These are phyloP conservation scores for Fistulifera solaris DNA, from an alignment of 108 stramenopile genomes.

Conservation along the genomic window DNA sequence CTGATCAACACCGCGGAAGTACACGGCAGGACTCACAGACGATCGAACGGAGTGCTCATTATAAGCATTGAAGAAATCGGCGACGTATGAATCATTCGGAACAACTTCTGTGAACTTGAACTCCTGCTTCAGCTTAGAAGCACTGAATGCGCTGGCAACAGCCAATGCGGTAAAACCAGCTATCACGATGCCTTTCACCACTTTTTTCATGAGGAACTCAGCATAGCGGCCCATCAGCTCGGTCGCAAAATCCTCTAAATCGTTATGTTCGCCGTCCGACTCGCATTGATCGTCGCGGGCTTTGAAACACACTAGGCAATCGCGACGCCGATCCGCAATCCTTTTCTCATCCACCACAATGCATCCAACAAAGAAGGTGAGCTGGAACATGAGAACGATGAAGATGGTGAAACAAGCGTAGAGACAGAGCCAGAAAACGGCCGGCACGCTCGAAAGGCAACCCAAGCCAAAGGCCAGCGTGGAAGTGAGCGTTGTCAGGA, in stretches of 20 bases:
- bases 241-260: too few species aligned
- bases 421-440: constrained; percentile 15
- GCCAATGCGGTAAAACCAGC: constrained; percentile 4
- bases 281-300: neutral
- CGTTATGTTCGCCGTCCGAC: too few species aligned
- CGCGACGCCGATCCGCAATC: constrained; percentile 10
- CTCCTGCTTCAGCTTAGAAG: constrained; percentile 5
- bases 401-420: constrained; percentile 18
- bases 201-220: neutral
- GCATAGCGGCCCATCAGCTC: constrained; percentile 8
- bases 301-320: constrained; percentile 21
- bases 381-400: constrained; percentile 10
- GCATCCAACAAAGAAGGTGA: constrained; percentile 21
- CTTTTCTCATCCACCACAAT: constrained; percentile 19
- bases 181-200: constrained; percentile 2
- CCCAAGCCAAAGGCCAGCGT: constrained; percentile 19
- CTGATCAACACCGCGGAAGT: constrained; percentile 10
- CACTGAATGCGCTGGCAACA: neutral
- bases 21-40: neutral
- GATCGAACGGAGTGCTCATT: neutral
- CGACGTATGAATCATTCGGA: constrained; percentile 12
- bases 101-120: constrained; percentile 12
- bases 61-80: neutral
- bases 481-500: constrained; percentile 20
- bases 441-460: constrained; percentile 14